Evolutionary conservation across 306 rosid species (phyloP).

Genomic region (Styphnolobium japonicum): DNA sequence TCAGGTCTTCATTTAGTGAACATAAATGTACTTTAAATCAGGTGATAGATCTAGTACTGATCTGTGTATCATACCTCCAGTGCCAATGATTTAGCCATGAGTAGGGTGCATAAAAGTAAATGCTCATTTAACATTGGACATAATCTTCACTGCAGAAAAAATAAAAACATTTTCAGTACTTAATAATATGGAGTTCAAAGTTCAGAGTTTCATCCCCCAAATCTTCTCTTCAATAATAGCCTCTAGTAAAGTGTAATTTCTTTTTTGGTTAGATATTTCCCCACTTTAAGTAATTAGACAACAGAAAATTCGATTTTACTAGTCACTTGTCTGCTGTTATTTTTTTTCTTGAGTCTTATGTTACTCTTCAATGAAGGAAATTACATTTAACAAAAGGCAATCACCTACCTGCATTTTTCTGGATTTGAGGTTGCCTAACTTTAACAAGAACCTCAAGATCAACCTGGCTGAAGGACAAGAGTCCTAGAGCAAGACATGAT

Average conservation of each 20-base stretch:
- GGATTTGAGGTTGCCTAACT: slow-evolving; percentile 54
- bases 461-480: slow-evolving; percentile 64
- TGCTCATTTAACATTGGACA: slow-evolving; percentile 63
- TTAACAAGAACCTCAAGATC: slow-evolving; percentile 73
- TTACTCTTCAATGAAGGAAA: neutral
- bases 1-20: neutral
- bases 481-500: slow-evolving; percentile 70
- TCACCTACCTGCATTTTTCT: slow-evolving; percentile 51
- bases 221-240: neutral
- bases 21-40: neutral
- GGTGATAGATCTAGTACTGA: neutral
- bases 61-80: slow-evolving; percentile 33
- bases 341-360: neutral
- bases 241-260: neutral
- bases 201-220: neutral
- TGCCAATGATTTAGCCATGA: slow-evolving; percentile 39
- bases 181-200: neutral
- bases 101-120: slow-evolving; percentile 47
- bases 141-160: slow-evolving; percentile 52
- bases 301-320: neutral
- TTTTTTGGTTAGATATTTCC: neutral
- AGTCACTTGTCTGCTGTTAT: neutral
- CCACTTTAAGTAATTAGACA: neutral
- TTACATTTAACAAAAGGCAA: neutral
- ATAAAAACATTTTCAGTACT: neutral